These are phyloP conservation scores for Mucor circinelloides DNA, from an alignment of 371 early-diverging fungal species.

Conservation along the genomic window DNA sequence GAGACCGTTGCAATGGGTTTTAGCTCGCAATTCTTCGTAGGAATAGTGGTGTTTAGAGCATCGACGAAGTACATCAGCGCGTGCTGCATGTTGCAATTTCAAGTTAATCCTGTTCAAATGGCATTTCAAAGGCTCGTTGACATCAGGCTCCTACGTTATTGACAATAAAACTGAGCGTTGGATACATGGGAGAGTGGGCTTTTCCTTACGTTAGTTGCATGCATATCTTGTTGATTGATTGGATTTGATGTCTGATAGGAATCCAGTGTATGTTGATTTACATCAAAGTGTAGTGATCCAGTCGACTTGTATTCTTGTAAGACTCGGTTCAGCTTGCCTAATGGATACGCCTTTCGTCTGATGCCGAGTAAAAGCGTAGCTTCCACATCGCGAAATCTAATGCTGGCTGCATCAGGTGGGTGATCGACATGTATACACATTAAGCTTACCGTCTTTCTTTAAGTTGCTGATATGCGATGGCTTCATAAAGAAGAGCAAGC, in stretches of 20 bases:
- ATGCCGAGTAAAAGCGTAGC: conserved; percentile 23
- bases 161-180: too few relatives aligned
- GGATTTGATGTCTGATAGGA: background rate
- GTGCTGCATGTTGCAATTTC: conserved; percentile 10
- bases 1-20: background rate
- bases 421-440: background rate
- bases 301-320: background rate
- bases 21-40: conserved; percentile 34
- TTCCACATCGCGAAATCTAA: conserved; percentile 22
- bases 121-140: background rate
- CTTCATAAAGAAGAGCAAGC: conserved; percentile 31
- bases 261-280: background rate
- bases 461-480: conserved; percentile 22
- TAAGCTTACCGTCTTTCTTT: conserved; percentile 2
- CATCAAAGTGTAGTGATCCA: conserved; percentile 1
- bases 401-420: background rate
- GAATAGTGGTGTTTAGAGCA: conserved; percentile 12
- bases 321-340: conserved; percentile 14
- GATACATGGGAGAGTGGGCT: background rate
- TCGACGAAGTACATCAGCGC: conserved; percentile 21
- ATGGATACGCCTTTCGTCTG: conserved; percentile 25
- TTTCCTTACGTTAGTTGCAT: conserved; percentile 2
- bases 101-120: conserved; percentile 17
- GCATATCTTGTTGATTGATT: background rate
- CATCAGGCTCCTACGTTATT: background rate